Conservation (phyloP, 768 basidiomycete genomes). For the Suillus fuscotomentosus region DNA sequence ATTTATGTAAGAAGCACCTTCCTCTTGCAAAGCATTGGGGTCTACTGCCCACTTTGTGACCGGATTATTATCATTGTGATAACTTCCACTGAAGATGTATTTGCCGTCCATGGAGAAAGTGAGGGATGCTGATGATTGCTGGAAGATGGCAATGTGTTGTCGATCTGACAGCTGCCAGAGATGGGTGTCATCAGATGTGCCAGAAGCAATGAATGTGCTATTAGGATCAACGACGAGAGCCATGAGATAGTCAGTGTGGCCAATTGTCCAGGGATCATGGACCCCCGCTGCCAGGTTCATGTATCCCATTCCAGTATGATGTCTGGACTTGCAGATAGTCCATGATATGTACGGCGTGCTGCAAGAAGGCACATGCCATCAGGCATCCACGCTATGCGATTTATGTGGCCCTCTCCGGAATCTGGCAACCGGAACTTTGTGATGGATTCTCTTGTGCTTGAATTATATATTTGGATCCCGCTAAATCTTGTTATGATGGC, state of each 20-base stretch:
- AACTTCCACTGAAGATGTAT: background rate
- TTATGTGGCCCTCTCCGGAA: background rate
- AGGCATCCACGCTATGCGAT: background rate
- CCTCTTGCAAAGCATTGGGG: background rate
- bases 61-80: background rate
- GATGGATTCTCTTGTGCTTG: background rate
- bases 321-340: no score
- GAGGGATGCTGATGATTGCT: background rate
- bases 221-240: background rate
- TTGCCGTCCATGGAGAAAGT: background rate
- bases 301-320: background rate
- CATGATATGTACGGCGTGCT: no score
- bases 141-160: background rate
- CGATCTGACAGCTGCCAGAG: background rate
- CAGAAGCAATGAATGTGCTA: background rate
- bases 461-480: background rate
- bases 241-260: background rate
- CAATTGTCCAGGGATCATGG: background rate
- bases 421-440: no score
- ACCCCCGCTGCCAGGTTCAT: background rate
- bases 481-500: no score
- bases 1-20: background rate
- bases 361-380: background rate
- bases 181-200: background rate
- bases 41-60: background rate